Evolutionary conservation across 192 early-diverging fungal genomes (phyloP).

Genomic region (Backusella tuberculispora): DNA sequence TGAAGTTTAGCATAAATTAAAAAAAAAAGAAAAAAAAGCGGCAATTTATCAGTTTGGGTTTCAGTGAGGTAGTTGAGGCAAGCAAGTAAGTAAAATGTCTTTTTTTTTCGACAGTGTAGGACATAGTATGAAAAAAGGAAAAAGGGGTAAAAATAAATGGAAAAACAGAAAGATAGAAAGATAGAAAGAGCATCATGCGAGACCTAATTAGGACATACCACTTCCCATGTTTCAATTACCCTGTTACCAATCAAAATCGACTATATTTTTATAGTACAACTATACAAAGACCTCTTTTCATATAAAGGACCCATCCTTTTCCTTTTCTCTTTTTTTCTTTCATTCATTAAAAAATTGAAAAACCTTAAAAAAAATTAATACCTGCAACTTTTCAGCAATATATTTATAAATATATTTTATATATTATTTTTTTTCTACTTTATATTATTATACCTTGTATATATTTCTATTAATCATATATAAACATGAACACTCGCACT

Average conservation of each 20-base stretch:
- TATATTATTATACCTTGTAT: constrained; percentile 5
- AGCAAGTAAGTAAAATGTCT: no score
- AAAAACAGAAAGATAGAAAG: constrained; percentile 13
- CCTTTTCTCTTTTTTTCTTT: neutral
- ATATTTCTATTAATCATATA: constrained; percentile 5
- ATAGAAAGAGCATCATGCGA: constrained; percentile 13
- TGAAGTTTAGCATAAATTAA: neutral
- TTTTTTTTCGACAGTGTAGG: neutral
- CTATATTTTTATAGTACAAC: neutral
- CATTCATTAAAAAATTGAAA: constrained; percentile 15
- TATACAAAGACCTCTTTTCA: constrained; percentile 2
- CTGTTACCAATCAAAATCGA: constrained; percentile 4
- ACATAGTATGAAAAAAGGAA: neutral
- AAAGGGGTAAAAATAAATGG: constrained; percentile 18
- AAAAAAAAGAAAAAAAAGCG: neutral
- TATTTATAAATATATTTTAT: constrained; percentile 16
- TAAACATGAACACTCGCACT: constrained; percentile 14
- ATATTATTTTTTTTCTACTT: neutral
- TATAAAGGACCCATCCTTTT: neutral
- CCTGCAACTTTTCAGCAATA: constrained; percentile 8
- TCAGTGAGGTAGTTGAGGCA: no score
- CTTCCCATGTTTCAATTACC: neutral
- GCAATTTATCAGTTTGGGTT: neutral
- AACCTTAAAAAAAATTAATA: neutral
- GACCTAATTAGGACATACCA: constrained; percentile 13